Percentiles rank a stretch among this genome's conserved stretches.
Conservation (phyloP, 192 early-diverging fungal species). For the Phlyctochytrium arcticum region DNA sequence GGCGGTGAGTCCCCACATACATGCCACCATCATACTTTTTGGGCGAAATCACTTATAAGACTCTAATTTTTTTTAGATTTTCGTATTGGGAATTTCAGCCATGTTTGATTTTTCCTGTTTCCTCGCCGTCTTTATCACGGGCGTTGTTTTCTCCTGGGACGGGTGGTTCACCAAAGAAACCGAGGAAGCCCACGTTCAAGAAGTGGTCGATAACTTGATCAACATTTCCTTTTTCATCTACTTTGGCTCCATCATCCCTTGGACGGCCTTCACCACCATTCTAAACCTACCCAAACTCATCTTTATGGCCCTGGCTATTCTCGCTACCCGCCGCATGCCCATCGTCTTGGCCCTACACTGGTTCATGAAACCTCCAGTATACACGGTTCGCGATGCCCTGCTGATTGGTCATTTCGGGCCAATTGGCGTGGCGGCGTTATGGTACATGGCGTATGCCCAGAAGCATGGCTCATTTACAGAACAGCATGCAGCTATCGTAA, state of each 20-base stretch:
- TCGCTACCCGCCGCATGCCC: slow-evolving; percentile 72
- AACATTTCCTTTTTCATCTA: slow-evolving; percentile 86
- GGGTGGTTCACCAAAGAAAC: slow-evolving; percentile 80
- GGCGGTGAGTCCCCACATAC: slow-evolving; percentile 36
- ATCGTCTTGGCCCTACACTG: slow-evolving; percentile 58
- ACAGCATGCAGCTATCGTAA: slow-evolving; percentile 17
- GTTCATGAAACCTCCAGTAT: slow-evolving; percentile 37
- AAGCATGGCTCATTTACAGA: slow-evolving; percentile 1
- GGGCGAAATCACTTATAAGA: slow-evolving; percentile 7
- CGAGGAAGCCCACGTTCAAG: slow-evolving; percentile 80
- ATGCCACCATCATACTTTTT: slow-evolving; percentile 44
- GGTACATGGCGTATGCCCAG: slow-evolving; percentile 45
- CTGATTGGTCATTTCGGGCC: slow-evolving; percentile 92
- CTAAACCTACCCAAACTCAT: slow-evolving; percentile 33
- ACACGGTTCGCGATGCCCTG: slow-evolving; percentile 66
- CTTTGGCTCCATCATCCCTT: slow-evolving; percentile 25
- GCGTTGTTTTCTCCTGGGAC: slow-evolving; percentile 76
- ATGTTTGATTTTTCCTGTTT: slow-evolving; percentile 53
- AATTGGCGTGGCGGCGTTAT: slow-evolving; percentile 67
- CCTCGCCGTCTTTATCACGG: slow-evolving; percentile 72
- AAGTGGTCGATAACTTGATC: slow-evolving; percentile 82
- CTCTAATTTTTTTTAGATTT: slow-evolving; percentile 6
- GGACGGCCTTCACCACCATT: neutral
- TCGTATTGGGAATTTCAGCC: slow-evolving; percentile 14
- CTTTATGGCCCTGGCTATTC: slow-evolving; percentile 55